Percentiles rank a stretch among this genome's conserved stretches.
These are phyloP conservation scores for Malus fusca DNA, from an alignment of 306 rosid genomes.

Conservation along the genomic window DNA sequence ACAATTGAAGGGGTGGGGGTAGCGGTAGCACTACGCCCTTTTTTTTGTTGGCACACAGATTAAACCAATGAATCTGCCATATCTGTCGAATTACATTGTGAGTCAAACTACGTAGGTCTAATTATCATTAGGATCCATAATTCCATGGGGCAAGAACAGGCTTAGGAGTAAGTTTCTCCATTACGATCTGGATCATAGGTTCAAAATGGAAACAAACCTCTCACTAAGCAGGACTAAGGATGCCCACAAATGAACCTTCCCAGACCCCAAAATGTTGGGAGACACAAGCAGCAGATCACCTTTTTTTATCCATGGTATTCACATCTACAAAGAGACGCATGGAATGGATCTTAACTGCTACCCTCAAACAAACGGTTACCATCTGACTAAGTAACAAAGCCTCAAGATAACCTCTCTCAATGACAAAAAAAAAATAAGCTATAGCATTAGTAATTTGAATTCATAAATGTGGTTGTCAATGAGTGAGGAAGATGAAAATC, in stretches of 20 bases:
- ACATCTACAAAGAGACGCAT: not conserved
- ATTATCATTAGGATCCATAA: not conserved
- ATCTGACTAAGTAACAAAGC: not conserved
- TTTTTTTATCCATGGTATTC: not conserved
- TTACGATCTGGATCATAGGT: not conserved
- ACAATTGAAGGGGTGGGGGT: not conserved
- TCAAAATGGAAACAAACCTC: not conserved
- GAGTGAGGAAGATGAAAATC: not conserved
- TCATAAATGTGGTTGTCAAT: not conserved
- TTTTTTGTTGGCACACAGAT: not conserved
- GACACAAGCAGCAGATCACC: not conserved
- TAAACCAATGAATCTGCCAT: not conserved
- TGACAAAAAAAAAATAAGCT: not conserved
- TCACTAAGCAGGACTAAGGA: not conserved
- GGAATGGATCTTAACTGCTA: not conserved
- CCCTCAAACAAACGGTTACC: not conserved
- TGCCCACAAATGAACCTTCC: not conserved
- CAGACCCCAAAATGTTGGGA: not conserved
- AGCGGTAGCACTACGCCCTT: not conserved
- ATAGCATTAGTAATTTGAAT: not conserved
- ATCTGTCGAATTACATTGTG: not conserved
- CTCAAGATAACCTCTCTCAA: not conserved
- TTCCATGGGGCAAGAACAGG: not conserved
- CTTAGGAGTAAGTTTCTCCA: not conserved
- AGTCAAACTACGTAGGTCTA: not conserved